phyloP scores from a whole-genome alignment of 805 yeast genomes.

The Metschnikowia koreensis region DNA sequence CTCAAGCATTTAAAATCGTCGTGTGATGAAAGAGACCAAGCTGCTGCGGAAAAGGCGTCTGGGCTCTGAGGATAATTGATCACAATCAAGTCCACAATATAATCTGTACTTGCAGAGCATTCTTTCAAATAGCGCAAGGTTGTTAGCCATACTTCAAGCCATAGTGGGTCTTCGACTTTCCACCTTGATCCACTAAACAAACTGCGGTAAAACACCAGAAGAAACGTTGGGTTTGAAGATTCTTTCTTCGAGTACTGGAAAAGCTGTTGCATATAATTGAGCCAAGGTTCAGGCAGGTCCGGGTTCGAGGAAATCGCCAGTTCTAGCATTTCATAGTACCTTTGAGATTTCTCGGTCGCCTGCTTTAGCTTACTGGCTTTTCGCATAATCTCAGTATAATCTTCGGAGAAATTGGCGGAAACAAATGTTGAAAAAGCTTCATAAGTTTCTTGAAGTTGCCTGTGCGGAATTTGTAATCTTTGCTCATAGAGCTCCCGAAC shows the following conservation, averaged over 20 bases:
- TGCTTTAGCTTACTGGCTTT: conserved; percentile 32
- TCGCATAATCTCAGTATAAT: conserved; percentile 37
- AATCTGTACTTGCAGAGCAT: too few relatives aligned
- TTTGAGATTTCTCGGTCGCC: conserved; percentile 25
- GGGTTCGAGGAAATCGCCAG: conserved; percentile 19
- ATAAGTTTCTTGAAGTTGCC: conserved; percentile 38
- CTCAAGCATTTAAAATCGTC: neutral
- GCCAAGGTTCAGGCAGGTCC: conserved; percentile 25
- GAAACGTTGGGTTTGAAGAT: neutral
- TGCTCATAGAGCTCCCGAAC: conserved; percentile 25
- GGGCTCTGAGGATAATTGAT: neutral
- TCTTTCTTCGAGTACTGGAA: conserved; percentile 17
- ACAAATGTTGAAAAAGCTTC: conserved; percentile 41
- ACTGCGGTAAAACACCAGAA: conserved; percentile 27
- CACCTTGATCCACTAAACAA: conserved; percentile 4
- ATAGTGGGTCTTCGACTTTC: conserved; percentile 4
- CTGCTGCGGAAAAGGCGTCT: neutral
- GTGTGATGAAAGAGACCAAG: neutral
- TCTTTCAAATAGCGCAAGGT: neutral
- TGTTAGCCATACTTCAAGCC: conserved; percentile 12
- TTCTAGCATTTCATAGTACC: conserved; percentile 39
- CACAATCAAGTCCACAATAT: neutral
- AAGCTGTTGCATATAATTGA: conserved; percentile 31
- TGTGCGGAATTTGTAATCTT: conserved; percentile 42
- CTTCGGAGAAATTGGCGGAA: conserved; percentile 22